phyloP scores from a whole-genome alignment of 148 eudicot species.

The Vaccinium vitisidaea region DNA sequence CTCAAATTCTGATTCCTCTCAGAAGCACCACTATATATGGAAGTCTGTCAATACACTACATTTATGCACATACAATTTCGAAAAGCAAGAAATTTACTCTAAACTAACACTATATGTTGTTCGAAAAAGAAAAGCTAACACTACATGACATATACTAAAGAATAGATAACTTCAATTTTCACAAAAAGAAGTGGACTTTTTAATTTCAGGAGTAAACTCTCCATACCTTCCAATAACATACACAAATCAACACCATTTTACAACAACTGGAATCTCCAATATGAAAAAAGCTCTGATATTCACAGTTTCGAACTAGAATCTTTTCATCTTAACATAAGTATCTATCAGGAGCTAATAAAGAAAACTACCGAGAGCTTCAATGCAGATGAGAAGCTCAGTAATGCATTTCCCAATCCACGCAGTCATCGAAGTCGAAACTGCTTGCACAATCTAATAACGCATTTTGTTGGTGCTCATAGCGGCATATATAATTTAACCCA shows the following conservation, averaged over 20 bases:
- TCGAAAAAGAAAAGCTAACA: too few species aligned
- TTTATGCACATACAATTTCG: neutral
- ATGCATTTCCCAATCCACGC: conserved; percentile 85
- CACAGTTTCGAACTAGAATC: conserved; percentile 29
- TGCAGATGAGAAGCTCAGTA: conserved; percentile 42
- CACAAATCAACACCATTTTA: conserved; percentile 36
- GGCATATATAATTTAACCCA: conserved; percentile 83
- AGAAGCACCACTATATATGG: conserved; percentile 6
- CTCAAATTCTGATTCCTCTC: neutral
- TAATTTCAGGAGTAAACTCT: conserved; percentile 30
- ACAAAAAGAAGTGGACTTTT: conserved; percentile 23
- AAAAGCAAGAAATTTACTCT: neutral
- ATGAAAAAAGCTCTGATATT: conserved; percentile 27
- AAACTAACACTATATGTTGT: neutral
- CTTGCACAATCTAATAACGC: conserved; percentile 88
- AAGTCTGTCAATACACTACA: neutral
- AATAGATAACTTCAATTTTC: conserved; percentile 5
- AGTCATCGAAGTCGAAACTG: conserved; percentile 86
- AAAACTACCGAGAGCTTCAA: conserved; percentile 21
- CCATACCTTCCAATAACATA: conserved; percentile 35
- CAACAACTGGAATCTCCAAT: conserved; percentile 22
- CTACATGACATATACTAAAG: conserved; percentile 2
- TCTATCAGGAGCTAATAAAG: conserved; percentile 15
- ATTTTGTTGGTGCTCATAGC: conserved; percentile 91
- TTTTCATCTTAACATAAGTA: conserved; percentile 20